Evolutionary conservation across 2,329 filamentous ascomycete genomes (phyloP), one percentile per base, ranked within the genome.

Genomic region (Exserohilum turcica): DNA sequence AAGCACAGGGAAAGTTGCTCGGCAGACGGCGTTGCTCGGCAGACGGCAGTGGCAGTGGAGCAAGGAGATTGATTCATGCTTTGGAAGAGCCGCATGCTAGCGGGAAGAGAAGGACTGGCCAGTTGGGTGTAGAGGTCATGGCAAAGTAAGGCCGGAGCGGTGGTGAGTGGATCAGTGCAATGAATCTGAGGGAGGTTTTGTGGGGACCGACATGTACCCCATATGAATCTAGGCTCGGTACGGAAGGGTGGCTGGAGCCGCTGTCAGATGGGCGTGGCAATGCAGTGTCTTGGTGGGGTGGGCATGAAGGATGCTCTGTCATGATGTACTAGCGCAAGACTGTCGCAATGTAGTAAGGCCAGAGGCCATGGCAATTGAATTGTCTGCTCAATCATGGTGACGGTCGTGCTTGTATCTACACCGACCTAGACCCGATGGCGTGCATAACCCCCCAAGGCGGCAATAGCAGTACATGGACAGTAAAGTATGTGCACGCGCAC

Each of bases 231-330:
- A 19, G 43, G 19, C 43, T 47, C 55, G 55, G 43, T 56, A 59
- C 55, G 55, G 56, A 19, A 43, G 43, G 46, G 43, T 56, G 39
- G 40, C 38, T 54, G 38, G 29, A 48, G 31, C 47, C 48, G 48
- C 43, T 48, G 39, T 29, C 19, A 44, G 7, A 24, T 33, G 27
- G 32, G n/a, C 16, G 8, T 19, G 16, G n/a, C 6, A 16, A 24
- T 24, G 21, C 21, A 24, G 7, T 7, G 4, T 24, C 8, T 16
- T 8, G 31, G 3, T n/a, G 7, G 8, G 8, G 12, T 12, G 19
- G n/a, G 29, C 27, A 9, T 33, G 28, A 40, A 40, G 15, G 35
- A 33, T 27, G 2, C 24, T 32, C 8, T 28, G 27, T 33, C 16
- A 33, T 19, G 10, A 15, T 33, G 29, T 33, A 35, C 31, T 33